Percentiles rank a stretch among this genome's conserved stretches.
phyloP scores from a whole-genome alignment of 768 basidiomycete species.

The Trametes gibbosa region DNA sequence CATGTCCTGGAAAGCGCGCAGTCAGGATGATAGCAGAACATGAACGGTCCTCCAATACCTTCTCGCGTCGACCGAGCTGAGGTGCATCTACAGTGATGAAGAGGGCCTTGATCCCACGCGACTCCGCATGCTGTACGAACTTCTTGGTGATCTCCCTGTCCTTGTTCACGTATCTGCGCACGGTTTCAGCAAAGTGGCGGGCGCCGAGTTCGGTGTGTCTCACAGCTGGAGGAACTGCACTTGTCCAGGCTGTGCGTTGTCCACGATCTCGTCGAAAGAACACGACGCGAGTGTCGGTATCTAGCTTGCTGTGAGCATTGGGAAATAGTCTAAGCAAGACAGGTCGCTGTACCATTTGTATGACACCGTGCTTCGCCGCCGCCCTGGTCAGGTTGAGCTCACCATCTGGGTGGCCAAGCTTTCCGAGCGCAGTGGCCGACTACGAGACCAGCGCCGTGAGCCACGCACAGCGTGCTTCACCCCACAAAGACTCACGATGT shows the following conservation, averaged over 20 bases:
- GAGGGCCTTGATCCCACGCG: slow-evolving; percentile 85
- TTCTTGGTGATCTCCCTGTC: slow-evolving; percentile 83
- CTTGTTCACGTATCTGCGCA: slow-evolving; percentile 34
- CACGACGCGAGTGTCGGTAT: slow-evolving; percentile 95
- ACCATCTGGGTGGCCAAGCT: slow-evolving; percentile 94
- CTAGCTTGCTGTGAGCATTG: slow-evolving; percentile 35
- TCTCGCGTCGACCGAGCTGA: slow-evolving; percentile 90
- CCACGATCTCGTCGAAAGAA: slow-evolving; percentile 94
- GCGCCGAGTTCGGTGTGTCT: slow-evolving; percentile 17
- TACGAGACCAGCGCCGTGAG: neutral
- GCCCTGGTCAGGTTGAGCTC: slow-evolving; percentile 89
- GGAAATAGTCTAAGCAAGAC: neutral
- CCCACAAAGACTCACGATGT: slow-evolving; percentile 32
- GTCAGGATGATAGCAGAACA: neutral
- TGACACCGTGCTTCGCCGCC: slow-evolving; percentile 73
- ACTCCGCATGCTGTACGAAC: slow-evolving; percentile 87
- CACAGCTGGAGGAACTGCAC: slow-evolving; percentile 84
- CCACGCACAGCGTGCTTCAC: too few relatives aligned
- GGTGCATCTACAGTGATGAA: slow-evolving; percentile 99
- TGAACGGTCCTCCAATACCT: slow-evolving; percentile 36
- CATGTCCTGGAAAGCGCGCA: slow-evolving; percentile 73
- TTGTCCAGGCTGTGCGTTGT: slow-evolving; percentile 77
- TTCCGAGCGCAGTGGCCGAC: slow-evolving; percentile 86
- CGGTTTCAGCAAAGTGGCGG: neutral
- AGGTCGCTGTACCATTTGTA: slow-evolving; percentile 57